phyloP scores from a whole-genome alignment of 208 protist genomes.

The Crithidia brevicula region DNA sequence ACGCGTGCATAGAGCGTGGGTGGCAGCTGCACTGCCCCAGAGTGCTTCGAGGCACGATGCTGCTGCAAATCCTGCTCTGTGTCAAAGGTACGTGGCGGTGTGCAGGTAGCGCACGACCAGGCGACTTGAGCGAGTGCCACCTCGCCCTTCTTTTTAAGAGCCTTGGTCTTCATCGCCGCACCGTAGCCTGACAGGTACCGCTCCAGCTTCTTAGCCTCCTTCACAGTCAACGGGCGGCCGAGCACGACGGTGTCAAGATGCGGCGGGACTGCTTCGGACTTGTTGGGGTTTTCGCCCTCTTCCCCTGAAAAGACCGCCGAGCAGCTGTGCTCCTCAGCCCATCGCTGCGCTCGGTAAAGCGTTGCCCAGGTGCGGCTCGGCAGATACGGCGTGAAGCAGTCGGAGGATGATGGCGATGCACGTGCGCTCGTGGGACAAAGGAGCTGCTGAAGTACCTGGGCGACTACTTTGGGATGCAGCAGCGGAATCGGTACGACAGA shows the following conservation, averaged over 20 bases:
- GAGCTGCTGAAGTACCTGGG: background rate
- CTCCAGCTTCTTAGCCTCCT: slow-evolving; percentile 45
- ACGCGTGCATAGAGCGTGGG: slow-evolving; percentile 40
- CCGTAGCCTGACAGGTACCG: slow-evolving; percentile 43
- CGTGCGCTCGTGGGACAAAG: background rate
- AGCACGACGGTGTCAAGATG: slow-evolving; percentile 40
- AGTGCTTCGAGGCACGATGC: slow-evolving; percentile 32
- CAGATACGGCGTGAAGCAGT: slow-evolving; percentile 32
- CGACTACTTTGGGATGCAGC: slow-evolving; percentile 32
- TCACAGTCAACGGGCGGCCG: slow-evolving; percentile 40
- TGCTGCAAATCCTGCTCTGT: slow-evolving; percentile 31
- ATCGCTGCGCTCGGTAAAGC: slow-evolving; percentile 28
- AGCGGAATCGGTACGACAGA: slow-evolving; percentile 27
- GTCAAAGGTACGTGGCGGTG: slow-evolving; percentile 26
- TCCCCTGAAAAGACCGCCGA: background rate
- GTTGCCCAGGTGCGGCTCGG: slow-evolving; percentile 15
- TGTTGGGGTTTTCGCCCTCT: background rate
- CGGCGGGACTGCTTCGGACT: slow-evolving; percentile 19
- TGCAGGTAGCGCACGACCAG: slow-evolving; percentile 30
- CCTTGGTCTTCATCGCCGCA: slow-evolving; percentile 17
- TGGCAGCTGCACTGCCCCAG: slow-evolving; percentile 13
- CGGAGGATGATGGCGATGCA: background rate
- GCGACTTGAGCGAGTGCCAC: background rate
- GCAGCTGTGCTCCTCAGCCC: background rate
- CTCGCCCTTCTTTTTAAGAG: background rate